These are phyloP conservation scores for Hordeum vulgare DNA, from an alignment of 176 grass and related monocot genomes.

Conservation along the genomic window MorexV3_pseudomolecules_assembly NC_058520.1:356597114-356597613, in stretches of 20 bases:
- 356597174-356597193: neutral
- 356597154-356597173: too few species aligned
- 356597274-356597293: neutral
- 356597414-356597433: constrained; percentile 99
- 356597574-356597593: constrained; percentile 65
- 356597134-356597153: neutral
- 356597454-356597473: constrained; percentile 99
- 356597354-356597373: constrained; percentile 68
- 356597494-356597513: neutral
- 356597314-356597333: neutral
- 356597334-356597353: neutral
- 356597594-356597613: constrained; percentile 97
- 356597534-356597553: constrained; percentile 1
- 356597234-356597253: neutral
- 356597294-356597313: neutral
- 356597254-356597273: neutral
- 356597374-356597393: constrained; percentile 91
- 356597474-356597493: constrained; percentile 39
- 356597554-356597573: neutral
- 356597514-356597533: neutral
- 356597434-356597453: constrained; percentile 99
- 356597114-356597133: neutral
- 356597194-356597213: neutral
- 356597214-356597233: neutral
- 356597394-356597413: constrained; percentile 99